Conservation (phyloP, 495 filamentous ascomycete species). For the Tuber borchii region DNA sequence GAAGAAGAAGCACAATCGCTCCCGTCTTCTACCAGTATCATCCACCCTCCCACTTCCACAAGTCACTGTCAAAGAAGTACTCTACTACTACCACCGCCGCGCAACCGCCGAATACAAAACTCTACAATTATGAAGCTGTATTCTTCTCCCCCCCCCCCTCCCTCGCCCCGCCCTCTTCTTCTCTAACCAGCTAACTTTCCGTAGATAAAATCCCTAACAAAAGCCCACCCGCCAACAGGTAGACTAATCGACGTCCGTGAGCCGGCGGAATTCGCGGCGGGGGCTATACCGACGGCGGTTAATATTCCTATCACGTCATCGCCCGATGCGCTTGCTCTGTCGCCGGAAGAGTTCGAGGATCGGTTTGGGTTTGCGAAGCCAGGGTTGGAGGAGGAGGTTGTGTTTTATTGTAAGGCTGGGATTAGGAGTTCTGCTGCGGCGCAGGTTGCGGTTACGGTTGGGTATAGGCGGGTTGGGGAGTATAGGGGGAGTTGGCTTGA, state of each 20-base stretch:
- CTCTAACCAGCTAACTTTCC: background rate
- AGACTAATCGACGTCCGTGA: slow-evolving; percentile 71
- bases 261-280: slow-evolving; percentile 66
- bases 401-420: slow-evolving; percentile 91
- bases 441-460: slow-evolving; percentile 65
- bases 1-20: background rate
- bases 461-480: slow-evolving; percentile 68
- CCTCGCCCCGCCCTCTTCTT: background rate
- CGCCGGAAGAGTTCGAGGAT: slow-evolving; percentile 68
- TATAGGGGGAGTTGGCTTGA: slow-evolving; percentile 87
- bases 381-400: slow-evolving; percentile 50
- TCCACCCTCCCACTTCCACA: background rate
- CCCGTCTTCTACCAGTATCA: background rate
- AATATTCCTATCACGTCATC: slow-evolving; percentile 71
- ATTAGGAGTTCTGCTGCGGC: slow-evolving; percentile 78
- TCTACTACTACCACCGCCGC: slow-evolving; percentile 7
- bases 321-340: slow-evolving; percentile 70
- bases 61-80: background rate
- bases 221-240: slow-evolving; percentile 34
- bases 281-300: slow-evolving; percentile 69
- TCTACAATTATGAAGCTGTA: slow-evolving; percentile 28
- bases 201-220: slow-evolving; percentile 38
- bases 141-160: background rate
- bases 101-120: background rate
- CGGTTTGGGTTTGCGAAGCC: slow-evolving; percentile 64